A percentile compares a stretch with the other conserved stretches of the same genome.
Conservation (phyloP, 2,329 filamentous ascomycete species). For the Hortaea werneckii region DNA sequence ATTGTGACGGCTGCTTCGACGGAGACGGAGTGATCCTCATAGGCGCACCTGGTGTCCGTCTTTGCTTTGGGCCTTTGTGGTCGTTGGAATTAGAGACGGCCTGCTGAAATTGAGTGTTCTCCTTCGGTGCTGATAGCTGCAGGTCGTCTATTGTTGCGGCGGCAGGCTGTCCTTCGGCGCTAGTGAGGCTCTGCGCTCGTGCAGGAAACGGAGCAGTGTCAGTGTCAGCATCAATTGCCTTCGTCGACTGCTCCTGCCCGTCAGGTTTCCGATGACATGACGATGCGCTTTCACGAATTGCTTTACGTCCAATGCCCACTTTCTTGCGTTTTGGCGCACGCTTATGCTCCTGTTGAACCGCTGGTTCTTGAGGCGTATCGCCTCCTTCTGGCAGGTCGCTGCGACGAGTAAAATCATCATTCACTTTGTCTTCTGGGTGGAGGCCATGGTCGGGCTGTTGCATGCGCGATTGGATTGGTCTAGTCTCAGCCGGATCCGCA, state of each 20-base stretch:
- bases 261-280: constrained; percentile 1
- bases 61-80: constrained; percentile 2
- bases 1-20: neutral
- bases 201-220: neutral
- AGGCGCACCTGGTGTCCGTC: constrained; percentile 18
- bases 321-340: neutral
- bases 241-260: too few relatives aligned
- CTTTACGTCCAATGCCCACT: neutral
- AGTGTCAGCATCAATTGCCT: neutral
- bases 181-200: too few relatives aligned
- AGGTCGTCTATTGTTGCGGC: too few relatives aligned
- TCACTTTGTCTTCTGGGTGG: too few relatives aligned
- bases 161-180: too few relatives aligned
- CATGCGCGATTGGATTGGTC: too few relatives aligned
- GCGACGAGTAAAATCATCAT: too few relatives aligned
- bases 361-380: too few relatives aligned
- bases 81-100: constrained; percentile 11
- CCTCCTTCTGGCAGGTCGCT: too few relatives aligned
- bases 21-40: constrained; percentile 15
- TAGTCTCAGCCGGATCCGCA: too few relatives aligned
- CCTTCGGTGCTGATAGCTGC: neutral
- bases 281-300: constrained; percentile 3
- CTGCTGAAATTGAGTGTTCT: constrained; percentile 7
- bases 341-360: too few relatives aligned
- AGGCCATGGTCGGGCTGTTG: too few relatives aligned